Evolutionary conservation across 441 rosid genomes (phyloP), one percentile per base, ranked within the genome.

Genomic region (Cnidoscolus chayamansa): DNA sequence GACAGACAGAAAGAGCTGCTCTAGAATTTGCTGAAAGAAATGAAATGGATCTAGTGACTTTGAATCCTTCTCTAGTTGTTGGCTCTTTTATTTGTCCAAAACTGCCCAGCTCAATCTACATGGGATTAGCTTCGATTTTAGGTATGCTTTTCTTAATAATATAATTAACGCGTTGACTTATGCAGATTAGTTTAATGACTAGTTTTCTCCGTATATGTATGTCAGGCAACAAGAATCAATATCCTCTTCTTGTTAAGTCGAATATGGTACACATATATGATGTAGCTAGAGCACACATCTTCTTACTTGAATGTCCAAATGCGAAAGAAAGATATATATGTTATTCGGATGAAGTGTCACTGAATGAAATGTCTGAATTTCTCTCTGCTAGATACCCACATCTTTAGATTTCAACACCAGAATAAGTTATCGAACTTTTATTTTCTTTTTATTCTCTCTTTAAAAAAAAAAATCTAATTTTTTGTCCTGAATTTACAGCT

Each of bases 11-110:
- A 71, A 83, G 19, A 68, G 79, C 78, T 31, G 90, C 82, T 49
- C 31, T 80, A 3, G 84, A 87, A 63, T 81, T 86, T 19, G 90
- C 83, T 0, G 67, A 53, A 10, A 67, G 73, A 56, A 48, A 80
- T 72, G 84, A 85, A 10, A 37, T 89, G 82, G 87, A 87, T 16
- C 72, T 86, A 16, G 87, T 87, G 49, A 83, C 84, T 1, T 60
- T 86, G 0, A 59, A 82, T 37, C 87, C 84, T n/a, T 67, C 94
- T 7, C 69, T 72, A 0, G 81, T 87, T 51, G 73, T 83, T 19
- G 94, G 90, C 57, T 91, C 85, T 10, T 84, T 84, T 32, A 65
- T 77, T 32, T 77, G 79, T 67, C 76, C 79, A 3, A 62, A 60
- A 37, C 17, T 81, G 11, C 78, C 79, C 3, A 35, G 61, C 32